Percentiles rank a stretch among this genome's conserved stretches.
Conservation (phyloP, 2,329 filamentous ascomycete species). For the Madurella mycetomatis region DNA sequence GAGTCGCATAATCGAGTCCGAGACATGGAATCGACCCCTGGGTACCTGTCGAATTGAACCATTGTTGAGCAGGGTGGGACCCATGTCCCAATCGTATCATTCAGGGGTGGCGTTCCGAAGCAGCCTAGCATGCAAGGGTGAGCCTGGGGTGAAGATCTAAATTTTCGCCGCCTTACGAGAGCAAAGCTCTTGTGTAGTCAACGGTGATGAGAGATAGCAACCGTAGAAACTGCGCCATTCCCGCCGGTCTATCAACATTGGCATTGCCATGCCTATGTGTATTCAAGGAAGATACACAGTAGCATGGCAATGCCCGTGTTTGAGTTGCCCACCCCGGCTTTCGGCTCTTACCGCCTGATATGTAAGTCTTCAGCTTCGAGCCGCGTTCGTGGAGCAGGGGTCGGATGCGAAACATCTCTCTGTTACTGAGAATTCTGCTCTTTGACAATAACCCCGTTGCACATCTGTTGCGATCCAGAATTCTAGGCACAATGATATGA, state of each 20-base stretch:
- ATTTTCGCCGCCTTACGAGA: conserved; percentile 2
- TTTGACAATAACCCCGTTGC: no score
- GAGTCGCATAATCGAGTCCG: no score
- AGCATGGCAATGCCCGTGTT: no score
- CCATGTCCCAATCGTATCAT: conserved; percentile 11
- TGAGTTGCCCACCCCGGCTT: background rate
- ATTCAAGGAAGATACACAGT: no score
- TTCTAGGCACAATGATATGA: no score
- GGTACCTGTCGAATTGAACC: no score
- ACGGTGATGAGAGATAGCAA: background rate
- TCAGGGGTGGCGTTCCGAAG: conserved; percentile 19
- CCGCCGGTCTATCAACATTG: no score
- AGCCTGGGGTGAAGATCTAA: conserved; percentile 7
- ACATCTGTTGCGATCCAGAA: no score
- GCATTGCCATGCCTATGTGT: no score
- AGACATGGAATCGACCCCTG: no score
- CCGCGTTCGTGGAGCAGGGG: background rate
- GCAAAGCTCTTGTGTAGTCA: background rate
- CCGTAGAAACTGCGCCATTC: background rate
- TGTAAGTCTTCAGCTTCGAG: background rate
- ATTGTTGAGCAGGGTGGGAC: background rate
- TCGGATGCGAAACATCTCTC: background rate
- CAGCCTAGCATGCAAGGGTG: conserved; percentile 6
- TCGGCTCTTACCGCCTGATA: background rate
- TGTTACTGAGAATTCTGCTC: background rate